These are phyloP conservation scores for Cryptococcus deneoformans DNA, from an alignment of 1,284 basidiomycete species.

Conservation along the genomic window DNA sequence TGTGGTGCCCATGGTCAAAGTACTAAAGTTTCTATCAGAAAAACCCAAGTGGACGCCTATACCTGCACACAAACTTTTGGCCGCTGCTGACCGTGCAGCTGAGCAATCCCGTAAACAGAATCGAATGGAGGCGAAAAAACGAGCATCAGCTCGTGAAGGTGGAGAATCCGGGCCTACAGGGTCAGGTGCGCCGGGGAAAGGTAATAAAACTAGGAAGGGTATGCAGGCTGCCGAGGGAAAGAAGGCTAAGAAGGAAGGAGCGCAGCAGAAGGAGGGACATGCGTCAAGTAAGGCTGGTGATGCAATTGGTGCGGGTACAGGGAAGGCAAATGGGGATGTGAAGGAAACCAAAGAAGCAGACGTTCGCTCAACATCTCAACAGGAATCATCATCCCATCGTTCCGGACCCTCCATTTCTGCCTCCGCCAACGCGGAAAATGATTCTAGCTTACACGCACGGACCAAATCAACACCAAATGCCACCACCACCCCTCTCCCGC, in stretches of 20 bases:
- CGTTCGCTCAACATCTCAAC: constrained; percentile 6
- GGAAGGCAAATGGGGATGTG: constrained; percentile 8
- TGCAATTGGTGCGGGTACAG: not conserved
- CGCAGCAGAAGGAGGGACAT: not conserved
- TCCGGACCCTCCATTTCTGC: not conserved
- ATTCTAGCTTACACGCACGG: too few species aligned
- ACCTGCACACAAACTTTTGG: constrained; percentile 47
- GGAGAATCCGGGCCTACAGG: too few species aligned
- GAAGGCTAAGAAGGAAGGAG: too few species aligned
- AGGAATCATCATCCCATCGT: not conserved
- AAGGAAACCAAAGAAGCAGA: constrained; percentile 14
- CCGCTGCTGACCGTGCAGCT: constrained; percentile 46
- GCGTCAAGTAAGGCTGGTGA: not conserved
- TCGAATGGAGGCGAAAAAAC: constrained; percentile 20
- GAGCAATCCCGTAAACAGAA: constrained; percentile 21
- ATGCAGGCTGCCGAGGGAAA: too few species aligned
- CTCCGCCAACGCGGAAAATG: constrained; percentile 8
- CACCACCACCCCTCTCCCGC: constrained; percentile 25
- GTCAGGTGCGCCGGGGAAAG: too few species aligned
- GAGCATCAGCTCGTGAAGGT: not conserved
- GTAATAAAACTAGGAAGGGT: too few species aligned
- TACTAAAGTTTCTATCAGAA: constrained; percentile 19
- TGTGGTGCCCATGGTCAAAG: not conserved
- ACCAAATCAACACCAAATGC: constrained; percentile 2
- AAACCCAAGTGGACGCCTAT: constrained; percentile 51